Evolutionary conservation across 164 flowering plant species (phyloP).

Genomic region (Cinnamomum chago): DNA sequence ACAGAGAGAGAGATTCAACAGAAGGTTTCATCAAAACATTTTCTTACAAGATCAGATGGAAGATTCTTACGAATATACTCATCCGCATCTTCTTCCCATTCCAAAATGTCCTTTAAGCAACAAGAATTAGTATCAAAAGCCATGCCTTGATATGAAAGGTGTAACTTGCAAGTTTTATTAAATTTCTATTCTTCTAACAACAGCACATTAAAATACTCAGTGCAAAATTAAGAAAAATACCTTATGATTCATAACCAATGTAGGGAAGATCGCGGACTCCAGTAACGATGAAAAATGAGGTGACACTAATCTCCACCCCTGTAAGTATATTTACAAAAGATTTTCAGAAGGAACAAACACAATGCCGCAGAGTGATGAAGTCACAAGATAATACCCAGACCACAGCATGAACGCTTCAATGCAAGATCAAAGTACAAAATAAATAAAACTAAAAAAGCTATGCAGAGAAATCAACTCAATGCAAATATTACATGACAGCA

Average conservation of each 20-base stretch:
- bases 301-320: slow-evolving; percentile 87
- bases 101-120: slow-evolving; percentile 47
- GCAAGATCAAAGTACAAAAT: background rate
- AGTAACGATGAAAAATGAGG: slow-evolving; percentile 61
- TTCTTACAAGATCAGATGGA: slow-evolving; percentile 72
- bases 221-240: slow-evolving; percentile 26
- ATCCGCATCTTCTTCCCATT: slow-evolving; percentile 86
- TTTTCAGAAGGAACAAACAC: slow-evolving; percentile 3
- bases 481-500: background rate
- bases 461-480: background rate
- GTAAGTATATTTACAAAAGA: slow-evolving; percentile 14
- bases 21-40: background rate
- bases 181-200: background rate
- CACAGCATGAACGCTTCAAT: background rate
- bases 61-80: slow-evolving; percentile 79
- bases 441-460: background rate
- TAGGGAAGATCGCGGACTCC: slow-evolving; percentile 71
- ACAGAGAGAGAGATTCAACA: background rate
- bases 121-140: slow-evolving; percentile 9
- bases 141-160: background rate
- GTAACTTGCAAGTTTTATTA: background rate
- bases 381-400: slow-evolving; percentile 1
- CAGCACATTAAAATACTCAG: background rate
- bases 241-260: slow-evolving; percentile 62
- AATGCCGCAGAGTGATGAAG: background rate